Base-by-base conservation (phyloP, 768 basidiomycete genomes). In the Gloeostereum incarnatum region DNA sequence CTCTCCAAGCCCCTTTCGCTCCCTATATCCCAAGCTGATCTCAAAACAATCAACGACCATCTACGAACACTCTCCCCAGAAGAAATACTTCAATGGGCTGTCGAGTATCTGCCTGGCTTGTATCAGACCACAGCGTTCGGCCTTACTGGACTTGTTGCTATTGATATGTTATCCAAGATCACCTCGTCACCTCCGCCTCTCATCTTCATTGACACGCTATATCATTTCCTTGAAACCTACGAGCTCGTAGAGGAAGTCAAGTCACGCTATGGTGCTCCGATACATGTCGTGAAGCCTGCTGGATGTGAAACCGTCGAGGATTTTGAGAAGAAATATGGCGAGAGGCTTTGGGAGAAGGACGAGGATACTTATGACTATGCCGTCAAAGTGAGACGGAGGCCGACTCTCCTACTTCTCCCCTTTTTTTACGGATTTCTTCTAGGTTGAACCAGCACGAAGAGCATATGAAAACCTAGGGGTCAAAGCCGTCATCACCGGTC, bases 101-200 rank as follows among this genome's bases (percentile, higher is more conserved):
- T 91, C 35, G 71, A 75, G 31, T 69, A 88, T 49, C 64, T 98
- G 13, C 85, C 91, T 0, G 69, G 72, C 5, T 66, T 98, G 14
- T 80, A 78, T 59, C 94, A 99, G 57, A 97, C 96, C 5, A 98
- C 94, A 4, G 94, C 96, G 0, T 94, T 99, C 53, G 96, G 96
- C 5, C 70, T 97, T 42, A 97, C 93, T 0, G 94, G 96, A 7
- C 78, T 93, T 38, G 91, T 90, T 39, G 81, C 91, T 14, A 79
- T 88, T 44, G 91, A 96, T 57, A 96, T 99, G 89, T 75, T 98
- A 38, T 82, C 87, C 23, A 86, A 87, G 57, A 65, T 92, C 45
- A 80, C 81, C 2, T 43, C 63, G 19, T 54, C 61, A 13, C 71
- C 74, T 0, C 87, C 87, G 1, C 90, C 92, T 1, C 71, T 97